Conservation (phyloP, 495 filamentous ascomycete species). For the Trichoderma parareesei region DNA sequence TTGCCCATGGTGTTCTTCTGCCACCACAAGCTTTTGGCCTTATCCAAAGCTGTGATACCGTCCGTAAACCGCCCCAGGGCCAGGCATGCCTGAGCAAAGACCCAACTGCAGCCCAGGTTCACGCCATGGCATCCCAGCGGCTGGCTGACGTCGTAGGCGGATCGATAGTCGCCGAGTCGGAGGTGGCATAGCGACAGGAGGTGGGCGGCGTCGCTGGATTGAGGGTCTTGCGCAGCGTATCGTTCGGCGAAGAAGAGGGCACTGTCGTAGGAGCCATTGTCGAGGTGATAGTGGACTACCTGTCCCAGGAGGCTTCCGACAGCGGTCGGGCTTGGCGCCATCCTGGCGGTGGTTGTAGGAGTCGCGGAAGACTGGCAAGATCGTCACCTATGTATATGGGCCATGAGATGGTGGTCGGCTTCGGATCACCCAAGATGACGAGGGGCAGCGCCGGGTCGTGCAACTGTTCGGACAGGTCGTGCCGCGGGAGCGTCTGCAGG, state of each 20-base stretch:
- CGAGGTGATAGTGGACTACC: constrained; percentile 85
- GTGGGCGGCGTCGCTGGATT: constrained; percentile 69
- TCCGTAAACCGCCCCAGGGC: constrained; percentile 68
- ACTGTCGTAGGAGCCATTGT: constrained; percentile 79
- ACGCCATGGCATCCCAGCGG: constrained; percentile 51
- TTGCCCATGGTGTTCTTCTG: constrained; percentile 64
- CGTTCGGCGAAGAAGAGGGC: constrained; percentile 88
- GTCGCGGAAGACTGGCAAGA: constrained; percentile 2
- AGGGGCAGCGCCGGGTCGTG: background rate
- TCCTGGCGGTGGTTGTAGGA: constrained; percentile 23
- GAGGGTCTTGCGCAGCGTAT: constrained; percentile 71
- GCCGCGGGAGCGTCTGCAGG: background rate
- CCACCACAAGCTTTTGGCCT: constrained; percentile 60
- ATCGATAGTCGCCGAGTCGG: constrained; percentile 62
- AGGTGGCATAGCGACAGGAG: constrained; percentile 78
- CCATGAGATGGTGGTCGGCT: constrained; percentile 3
- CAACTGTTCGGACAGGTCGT: background rate
- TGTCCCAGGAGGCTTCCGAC: constrained; percentile 71
- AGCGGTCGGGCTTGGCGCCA: constrained; percentile 62
- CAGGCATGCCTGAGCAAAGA: constrained; percentile 84
- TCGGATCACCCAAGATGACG: background rate
- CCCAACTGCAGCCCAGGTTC: constrained; percentile 82
- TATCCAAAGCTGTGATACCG: constrained; percentile 73
- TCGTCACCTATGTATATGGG: constrained; percentile 4
- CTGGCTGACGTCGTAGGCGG: constrained; percentile 61